Conservation (phyloP, 2,329 filamentous ascomycete genomes). For the Xylariaceae sp. region DNA sequence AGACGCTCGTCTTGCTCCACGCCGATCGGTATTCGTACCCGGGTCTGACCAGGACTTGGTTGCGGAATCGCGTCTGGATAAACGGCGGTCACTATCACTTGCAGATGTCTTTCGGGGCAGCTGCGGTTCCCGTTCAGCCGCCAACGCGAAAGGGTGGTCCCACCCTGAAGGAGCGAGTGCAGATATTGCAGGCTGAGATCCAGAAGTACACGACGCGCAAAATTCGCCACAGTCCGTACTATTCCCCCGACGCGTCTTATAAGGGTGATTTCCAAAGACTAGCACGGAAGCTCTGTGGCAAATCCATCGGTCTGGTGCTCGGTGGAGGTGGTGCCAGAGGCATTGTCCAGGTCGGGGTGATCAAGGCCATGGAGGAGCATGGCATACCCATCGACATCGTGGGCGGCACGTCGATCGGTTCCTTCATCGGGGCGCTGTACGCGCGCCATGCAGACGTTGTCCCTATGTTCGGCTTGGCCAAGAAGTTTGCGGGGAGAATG, state of each 20-base stretch:
- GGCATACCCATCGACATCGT: constrained; percentile 94
- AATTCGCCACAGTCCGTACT: constrained; percentile 80
- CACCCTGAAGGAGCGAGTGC: constrained; percentile 83
- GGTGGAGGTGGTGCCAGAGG: constrained; percentile 90
- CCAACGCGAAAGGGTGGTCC: constrained; percentile 73
- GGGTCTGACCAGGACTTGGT: constrained; percentile 80
- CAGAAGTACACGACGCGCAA: constrained; percentile 96
- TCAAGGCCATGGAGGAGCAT: constrained; percentile 88
- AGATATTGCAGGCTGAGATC: constrained; percentile 92
- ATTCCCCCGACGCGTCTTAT: constrained; percentile 84
- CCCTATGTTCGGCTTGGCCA: constrained; percentile 91
- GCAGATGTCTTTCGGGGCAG: constrained; percentile 82
- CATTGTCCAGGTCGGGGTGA: constrained; percentile 88
- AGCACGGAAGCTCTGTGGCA: constrained; percentile 82
- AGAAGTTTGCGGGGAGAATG: constrained; percentile 98
- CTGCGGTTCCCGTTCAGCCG: constrained; percentile 67
- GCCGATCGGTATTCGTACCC: constrained; percentile 79
- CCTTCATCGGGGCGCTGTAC: constrained; percentile 92
- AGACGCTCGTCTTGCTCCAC: constrained; percentile 85
- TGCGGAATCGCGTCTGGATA: constrained; percentile 92
- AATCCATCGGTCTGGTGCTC: constrained; percentile 87
- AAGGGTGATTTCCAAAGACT: constrained; percentile 96
- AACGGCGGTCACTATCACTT: constrained; percentile 97
- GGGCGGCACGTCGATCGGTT: constrained; percentile 91
- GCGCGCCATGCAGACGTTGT: constrained; percentile 94